These are phyloP conservation scores for Halenospora varia DNA, from an alignment of 495 filamentous ascomycete species.

Conservation along the genomic window DNA sequence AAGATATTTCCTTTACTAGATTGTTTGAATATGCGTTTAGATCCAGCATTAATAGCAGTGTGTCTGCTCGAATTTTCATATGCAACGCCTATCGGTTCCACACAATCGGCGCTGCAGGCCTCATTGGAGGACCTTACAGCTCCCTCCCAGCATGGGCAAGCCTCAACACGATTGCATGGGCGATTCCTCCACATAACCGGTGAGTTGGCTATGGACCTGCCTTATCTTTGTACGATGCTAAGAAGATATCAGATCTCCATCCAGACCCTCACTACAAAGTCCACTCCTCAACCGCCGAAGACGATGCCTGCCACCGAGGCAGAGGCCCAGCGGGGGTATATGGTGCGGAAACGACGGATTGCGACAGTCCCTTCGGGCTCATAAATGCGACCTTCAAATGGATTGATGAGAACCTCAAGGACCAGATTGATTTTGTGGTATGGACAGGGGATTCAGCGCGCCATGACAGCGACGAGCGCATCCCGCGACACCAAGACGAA, in stretches of 20 bases:
- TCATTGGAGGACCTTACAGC: constrained; percentile 23
- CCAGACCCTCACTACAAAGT: constrained; percentile 80
- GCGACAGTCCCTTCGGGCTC: constrained; percentile 76
- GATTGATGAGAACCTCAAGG: constrained; percentile 80
- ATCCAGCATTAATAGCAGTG: constrained; percentile 10
- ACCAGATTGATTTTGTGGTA: constrained; percentile 87
- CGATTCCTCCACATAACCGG: constrained; percentile 95
- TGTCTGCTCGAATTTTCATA: constrained; percentile 15
- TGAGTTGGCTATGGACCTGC: constrained; percentile 32
- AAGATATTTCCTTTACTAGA: constrained; percentile 5
- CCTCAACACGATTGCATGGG: constrained; percentile 54
- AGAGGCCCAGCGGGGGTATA: constrained; percentile 73
- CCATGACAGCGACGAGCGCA: constrained; percentile 86
- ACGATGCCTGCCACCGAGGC: constrained; percentile 73
- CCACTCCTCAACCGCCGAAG: constrained; percentile 64
- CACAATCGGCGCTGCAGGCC: constrained; percentile 14
- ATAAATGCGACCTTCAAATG: constrained; percentile 89
- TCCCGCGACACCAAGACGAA: constrained; percentile 70
- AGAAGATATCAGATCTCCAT: constrained; percentile 66
- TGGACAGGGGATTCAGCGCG: constrained; percentile 97
- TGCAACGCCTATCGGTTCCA: constrained; percentile 12
- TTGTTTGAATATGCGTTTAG: constrained; percentile 20
- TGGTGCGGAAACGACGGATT: constrained; percentile 81
- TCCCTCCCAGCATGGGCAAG: constrained; percentile 3
- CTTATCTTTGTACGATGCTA: constrained; percentile 1